phyloP scores from a whole-genome alignment of 306 rosid genomes.

The Purshia tridentata region DNA sequence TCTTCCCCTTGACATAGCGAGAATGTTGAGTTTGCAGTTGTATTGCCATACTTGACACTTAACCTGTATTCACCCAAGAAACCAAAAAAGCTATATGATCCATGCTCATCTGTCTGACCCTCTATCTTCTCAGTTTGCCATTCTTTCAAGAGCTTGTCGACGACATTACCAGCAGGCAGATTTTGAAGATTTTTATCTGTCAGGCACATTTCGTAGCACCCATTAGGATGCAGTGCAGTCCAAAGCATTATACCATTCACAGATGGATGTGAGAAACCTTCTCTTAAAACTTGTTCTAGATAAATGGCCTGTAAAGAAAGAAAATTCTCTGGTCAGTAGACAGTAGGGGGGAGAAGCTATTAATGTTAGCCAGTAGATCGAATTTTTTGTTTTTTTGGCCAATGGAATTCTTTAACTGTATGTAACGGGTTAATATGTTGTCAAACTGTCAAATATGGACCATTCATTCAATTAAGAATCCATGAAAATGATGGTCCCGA shows the following conservation, averaged over 20 bases:
- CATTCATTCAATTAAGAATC: neutral
- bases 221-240: constrained; percentile 74
- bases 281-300: constrained; percentile 76
- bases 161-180: constrained; percentile 77
- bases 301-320: constrained; percentile 46
- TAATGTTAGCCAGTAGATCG: neutral
- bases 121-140: constrained; percentile 54
- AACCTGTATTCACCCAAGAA: constrained; percentile 76
- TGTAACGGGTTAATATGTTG: neutral
- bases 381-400: too few species aligned
- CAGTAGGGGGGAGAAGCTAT: neutral
- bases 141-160: constrained; percentile 73
- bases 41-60: constrained; percentile 40
- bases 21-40: constrained; percentile 53
- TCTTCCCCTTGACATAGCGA: constrained; percentile 57
- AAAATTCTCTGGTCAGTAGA: neutral
- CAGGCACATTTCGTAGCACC: constrained; percentile 91
- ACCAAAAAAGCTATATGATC: constrained; percentile 72
- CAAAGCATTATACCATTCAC: constrained; percentile 90
- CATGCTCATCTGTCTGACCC: constrained; percentile 60
- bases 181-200: constrained; percentile 61
- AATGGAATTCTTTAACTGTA: neutral
- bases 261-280: constrained; percentile 80
- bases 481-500: neutral
- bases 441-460: neutral